Evolutionary conservation across 2,329 filamentous ascomycete genomes (phyloP).

Genomic region (Coniochaeta prunicola): DNA sequence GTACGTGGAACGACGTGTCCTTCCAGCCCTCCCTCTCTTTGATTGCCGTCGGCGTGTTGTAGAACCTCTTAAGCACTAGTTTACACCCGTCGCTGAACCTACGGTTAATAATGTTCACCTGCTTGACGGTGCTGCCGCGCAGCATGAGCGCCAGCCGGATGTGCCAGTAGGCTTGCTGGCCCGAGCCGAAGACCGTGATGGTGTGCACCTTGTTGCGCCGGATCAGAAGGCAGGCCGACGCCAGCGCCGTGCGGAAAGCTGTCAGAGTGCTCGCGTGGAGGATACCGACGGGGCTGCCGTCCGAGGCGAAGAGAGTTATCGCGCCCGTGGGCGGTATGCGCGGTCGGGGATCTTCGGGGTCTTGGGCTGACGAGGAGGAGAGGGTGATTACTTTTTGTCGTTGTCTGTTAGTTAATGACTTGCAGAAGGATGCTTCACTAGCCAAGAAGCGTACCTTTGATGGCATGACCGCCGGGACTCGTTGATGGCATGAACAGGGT

Average conservation of each 20-base stretch:
- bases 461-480: conserved; percentile 54
- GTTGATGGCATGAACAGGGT: conserved; percentile 71
- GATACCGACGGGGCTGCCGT: conserved; percentile 58
- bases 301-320: conserved; percentile 59
- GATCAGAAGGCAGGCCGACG: conserved; percentile 57
- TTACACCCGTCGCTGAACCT: conserved; percentile 53
- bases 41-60: conserved; percentile 30
- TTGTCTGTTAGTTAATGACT: background rate
- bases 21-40: conserved; percentile 56
- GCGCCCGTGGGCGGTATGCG: conserved; percentile 52
- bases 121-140: conserved; percentile 61
- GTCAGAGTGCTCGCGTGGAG: conserved; percentile 69
- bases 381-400: conserved; percentile 56
- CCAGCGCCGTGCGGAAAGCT: conserved; percentile 72
- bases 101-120: conserved; percentile 78
- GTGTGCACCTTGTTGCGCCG: conserved; percentile 65
- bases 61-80: conserved; percentile 41
- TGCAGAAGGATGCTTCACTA: background rate
- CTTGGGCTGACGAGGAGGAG: conserved; percentile 27
- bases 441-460: conserved; percentile 48
- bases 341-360: conserved; percentile 22
- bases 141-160: conserved; percentile 75
- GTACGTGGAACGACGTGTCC: conserved; percentile 56
- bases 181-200: conserved; percentile 78
- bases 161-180: conserved; percentile 92